Evolutionary conservation across 495 filamentous ascomycete genomes (phyloP), one percentile per base, ranked within the genome.

Genomic region (Xeromyces bisporus): DNA sequence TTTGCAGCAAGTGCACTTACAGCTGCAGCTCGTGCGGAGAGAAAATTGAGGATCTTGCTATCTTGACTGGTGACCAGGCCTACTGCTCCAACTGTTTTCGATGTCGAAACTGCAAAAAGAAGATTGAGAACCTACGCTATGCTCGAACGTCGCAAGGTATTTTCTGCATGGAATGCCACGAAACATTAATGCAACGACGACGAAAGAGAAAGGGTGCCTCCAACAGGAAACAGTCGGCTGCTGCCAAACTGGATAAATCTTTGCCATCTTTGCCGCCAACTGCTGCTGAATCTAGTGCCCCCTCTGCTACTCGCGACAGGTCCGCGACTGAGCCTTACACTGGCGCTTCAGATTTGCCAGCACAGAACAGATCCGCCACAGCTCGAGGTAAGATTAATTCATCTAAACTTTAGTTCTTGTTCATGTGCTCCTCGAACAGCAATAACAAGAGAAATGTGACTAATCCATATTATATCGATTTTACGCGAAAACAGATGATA

Each of bases 141-240:
- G 91, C 91, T 12, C 69, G 89, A 35, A 99, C 91, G 0, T 94
- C 91, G 7, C 89, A 94, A 51, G 91, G 91, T 23, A 99, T 96
- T 31, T 96, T 99, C 51, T 99, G 91, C 64, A 99, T 99, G 91
- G 85, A 77, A 47, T 99, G 91, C 48, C 91, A 99, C 48, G 91
- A 99, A 48, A 85, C 82, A n/a, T 56, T 99, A 18, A 99, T 99
- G 91, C 84, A 89, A 28, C 66, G 91, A 35, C 69, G 91, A 41
- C 71, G 84, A 34, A 99, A 99, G 56, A 87, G 86, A 47, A 77
- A 80, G 53, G 70, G 66, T 32, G 57, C 70, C 2, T 59, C 66
- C 17, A 37, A 50, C 33, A 77, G 74, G 44, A 61, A 69, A 34
- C 58, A 66, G 2, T 41, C 53, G 6, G 75, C 33, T 44, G 64